Evolutionary conservation across 2,329 filamentous ascomycete species (phyloP).

Genomic region (Pseudocercospora fuligena): DNA sequence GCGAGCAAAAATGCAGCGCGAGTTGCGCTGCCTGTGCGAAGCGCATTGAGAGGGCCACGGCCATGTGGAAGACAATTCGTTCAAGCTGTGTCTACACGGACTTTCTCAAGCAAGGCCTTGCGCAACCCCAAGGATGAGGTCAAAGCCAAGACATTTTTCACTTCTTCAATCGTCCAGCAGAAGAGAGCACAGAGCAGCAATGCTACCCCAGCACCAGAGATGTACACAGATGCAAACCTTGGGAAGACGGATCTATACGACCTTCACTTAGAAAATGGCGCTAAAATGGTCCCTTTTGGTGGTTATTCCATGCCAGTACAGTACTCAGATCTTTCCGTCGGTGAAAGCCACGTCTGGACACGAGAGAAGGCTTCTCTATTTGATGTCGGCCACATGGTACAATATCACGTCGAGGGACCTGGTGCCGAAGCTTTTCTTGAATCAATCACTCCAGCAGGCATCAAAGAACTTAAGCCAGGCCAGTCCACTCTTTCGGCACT

Average conservation of each 20-base stretch:
- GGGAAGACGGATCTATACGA: slow-evolving; percentile 73
- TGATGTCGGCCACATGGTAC: slow-evolving; percentile 94
- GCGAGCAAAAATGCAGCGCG: slow-evolving; percentile 21
- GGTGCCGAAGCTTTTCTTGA: slow-evolving; percentile 82
- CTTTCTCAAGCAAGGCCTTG: slow-evolving; percentile 14
- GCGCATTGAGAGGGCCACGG: slow-evolving; percentile 11
- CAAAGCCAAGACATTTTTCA: slow-evolving; percentile 26
- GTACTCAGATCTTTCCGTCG: slow-evolving; percentile 76
- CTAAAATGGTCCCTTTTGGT: slow-evolving; percentile 96
- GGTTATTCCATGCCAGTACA: slow-evolving; percentile 92
- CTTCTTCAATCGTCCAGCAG: slow-evolving; percentile 28
- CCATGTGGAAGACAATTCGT: neutral
- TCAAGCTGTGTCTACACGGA: slow-evolving; percentile 5
- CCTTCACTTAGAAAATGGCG: slow-evolving; percentile 76
- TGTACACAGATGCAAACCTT: slow-evolving; percentile 37
- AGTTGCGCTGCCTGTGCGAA: slow-evolving; percentile 21
- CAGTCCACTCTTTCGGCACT: slow-evolving; percentile 83
- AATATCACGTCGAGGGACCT: slow-evolving; percentile 82
- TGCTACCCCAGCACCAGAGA: slow-evolving; percentile 36
- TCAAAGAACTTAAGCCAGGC: slow-evolving; percentile 67
- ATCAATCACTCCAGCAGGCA: slow-evolving; percentile 77
- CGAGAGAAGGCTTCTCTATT: slow-evolving; percentile 87
- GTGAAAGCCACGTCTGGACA: slow-evolving; percentile 88
- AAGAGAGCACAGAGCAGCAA: slow-evolving; percentile 35
- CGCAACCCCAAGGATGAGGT: slow-evolving; percentile 21